Conservation (phyloP, 2,329 filamentous ascomycete genomes). For the Ciborinia camelliae region DNA sequence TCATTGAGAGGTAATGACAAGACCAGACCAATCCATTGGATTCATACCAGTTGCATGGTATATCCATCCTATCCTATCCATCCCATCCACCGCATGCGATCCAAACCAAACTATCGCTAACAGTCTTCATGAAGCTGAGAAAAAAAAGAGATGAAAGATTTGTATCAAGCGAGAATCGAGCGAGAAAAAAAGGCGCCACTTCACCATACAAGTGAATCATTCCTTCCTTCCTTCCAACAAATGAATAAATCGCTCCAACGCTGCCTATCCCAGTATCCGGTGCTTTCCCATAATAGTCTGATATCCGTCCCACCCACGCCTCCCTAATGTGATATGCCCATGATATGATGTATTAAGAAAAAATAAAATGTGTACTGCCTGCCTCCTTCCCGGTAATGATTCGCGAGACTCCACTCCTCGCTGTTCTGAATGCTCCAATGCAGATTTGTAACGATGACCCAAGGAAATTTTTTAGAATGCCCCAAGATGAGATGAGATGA, state of each 20-base stretch:
- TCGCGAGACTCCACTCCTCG: conserved; percentile 4
- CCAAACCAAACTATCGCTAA: conserved; percentile 5
- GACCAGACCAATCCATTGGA: conserved; percentile 1
- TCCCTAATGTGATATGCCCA: conserved; percentile 24
- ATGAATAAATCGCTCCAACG: conserved; percentile 18
- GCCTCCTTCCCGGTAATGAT: too few relatives aligned
- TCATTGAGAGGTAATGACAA: conserved; percentile 1
- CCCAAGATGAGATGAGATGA: conserved; percentile 14
- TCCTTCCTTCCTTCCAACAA: conserved; percentile 11
- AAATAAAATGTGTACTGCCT: conserved; percentile 4
- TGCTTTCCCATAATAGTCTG: conserved; percentile 14
- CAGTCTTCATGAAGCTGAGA: conserved; percentile 4
- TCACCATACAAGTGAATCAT: conserved; percentile 15
- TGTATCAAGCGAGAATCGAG: conserved; percentile 13
- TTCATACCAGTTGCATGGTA: not conserved
- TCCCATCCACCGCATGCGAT: conserved; percentile 1
- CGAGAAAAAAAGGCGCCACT: conserved; percentile 13
- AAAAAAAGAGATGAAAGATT: conserved; percentile 1
- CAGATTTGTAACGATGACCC: conserved; percentile 2
- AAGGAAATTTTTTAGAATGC: conserved; percentile 20
- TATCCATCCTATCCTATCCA: conserved; percentile 8
- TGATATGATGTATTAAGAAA: conserved; percentile 24
- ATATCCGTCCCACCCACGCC: conserved; percentile 7
- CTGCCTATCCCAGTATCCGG: conserved; percentile 12
- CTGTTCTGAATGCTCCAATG: conserved; percentile 21